Conservation (phyloP, 495 filamentous ascomycete species). For the Paragyromitra xinjiangensis region DNA sequence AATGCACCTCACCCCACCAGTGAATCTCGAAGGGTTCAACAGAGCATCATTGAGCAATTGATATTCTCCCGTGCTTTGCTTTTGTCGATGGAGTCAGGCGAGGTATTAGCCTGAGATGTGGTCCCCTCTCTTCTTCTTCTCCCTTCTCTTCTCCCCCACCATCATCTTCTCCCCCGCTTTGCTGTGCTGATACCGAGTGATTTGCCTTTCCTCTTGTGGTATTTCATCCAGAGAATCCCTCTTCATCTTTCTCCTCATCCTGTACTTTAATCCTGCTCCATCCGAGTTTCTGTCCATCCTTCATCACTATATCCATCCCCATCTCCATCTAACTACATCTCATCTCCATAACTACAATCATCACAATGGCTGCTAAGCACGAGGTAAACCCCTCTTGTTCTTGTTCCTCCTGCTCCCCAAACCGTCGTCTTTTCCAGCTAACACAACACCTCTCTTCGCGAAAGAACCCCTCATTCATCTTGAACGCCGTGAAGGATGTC, state of each 20-base stretch:
- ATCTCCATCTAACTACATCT: slow-evolving; percentile 54
- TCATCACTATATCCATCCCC: slow-evolving; percentile 9
- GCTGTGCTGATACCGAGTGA: neutral
- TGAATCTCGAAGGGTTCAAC: neutral
- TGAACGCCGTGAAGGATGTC: slow-evolving; percentile 76
- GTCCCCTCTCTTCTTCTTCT: neutral
- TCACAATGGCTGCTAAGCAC: slow-evolving; percentile 40
- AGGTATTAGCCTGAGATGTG: neutral
- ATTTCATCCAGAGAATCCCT: too few relatives aligned
- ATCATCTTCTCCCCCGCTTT: neutral
- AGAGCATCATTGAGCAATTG: neutral
- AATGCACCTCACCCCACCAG: slow-evolving; percentile 1
- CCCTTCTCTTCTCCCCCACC: neutral
- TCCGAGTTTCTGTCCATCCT: slow-evolving; percentile 52
- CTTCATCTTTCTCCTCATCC: neutral
- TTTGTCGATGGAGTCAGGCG: neutral
- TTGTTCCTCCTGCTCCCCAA: slow-evolving; percentile 73
- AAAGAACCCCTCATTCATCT: slow-evolving; percentile 88
- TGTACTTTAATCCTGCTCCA: neutral
- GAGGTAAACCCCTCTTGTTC: slow-evolving; percentile 59
- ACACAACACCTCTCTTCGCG: slow-evolving; percentile 17
- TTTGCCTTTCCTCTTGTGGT: neutral
- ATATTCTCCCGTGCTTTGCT: neutral
- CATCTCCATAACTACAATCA: neutral
- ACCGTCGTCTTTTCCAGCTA: slow-evolving; percentile 17